These are phyloP conservation scores for Leishmania braziliensis DNA, from an alignment of 208 protist species.

Conservation along the genomic window DNA sequence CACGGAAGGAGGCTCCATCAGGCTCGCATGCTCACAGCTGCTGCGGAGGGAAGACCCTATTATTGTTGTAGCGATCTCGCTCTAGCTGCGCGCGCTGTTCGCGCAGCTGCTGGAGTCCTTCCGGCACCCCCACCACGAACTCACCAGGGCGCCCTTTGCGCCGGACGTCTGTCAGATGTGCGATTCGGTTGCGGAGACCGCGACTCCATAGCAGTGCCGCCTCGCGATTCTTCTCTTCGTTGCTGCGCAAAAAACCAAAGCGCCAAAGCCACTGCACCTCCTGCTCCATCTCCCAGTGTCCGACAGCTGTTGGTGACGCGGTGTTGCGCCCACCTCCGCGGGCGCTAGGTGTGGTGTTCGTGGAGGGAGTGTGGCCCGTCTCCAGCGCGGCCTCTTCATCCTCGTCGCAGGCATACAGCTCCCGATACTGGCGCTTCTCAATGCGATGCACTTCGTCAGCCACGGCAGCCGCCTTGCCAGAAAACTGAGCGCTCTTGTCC, in stretches of 20 bases:
- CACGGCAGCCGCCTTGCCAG: slow-evolving; percentile 24
- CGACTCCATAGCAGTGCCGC: slow-evolving; percentile 68
- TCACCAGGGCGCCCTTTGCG: slow-evolving; percentile 74
- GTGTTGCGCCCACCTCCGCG: slow-evolving; percentile 11
- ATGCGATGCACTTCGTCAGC: slow-evolving; percentile 27
- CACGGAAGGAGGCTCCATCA: neutral
- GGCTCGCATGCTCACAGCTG: slow-evolving; percentile 15
- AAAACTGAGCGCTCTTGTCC: neutral
- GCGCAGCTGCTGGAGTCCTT: slow-evolving; percentile 77
- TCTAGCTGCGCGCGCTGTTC: slow-evolving; percentile 80
- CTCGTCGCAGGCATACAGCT: slow-evolving; percentile 40
- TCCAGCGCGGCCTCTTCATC: slow-evolving; percentile 28
- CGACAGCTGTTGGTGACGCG: slow-evolving; percentile 4
- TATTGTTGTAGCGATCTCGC: slow-evolving; percentile 70
- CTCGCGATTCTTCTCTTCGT: slow-evolving; percentile 64
- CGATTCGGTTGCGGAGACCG: slow-evolving; percentile 63
- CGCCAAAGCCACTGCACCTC: slow-evolving; percentile 84
- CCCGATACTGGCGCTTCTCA: slow-evolving; percentile 42
- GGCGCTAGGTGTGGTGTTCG: neutral
- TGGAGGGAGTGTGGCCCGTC: neutral
- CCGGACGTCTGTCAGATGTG: slow-evolving; percentile 83
- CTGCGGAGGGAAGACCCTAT: slow-evolving; percentile 80
- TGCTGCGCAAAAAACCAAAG: slow-evolving; percentile 74
- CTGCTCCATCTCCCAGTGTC: slow-evolving; percentile 38
- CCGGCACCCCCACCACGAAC: slow-evolving; percentile 91